A percentile compares a stretch with the other conserved stretches of the same genome.
Conservation (phyloP, 768 basidiomycete genomes). For the Albatrellus ellisii region DNA sequence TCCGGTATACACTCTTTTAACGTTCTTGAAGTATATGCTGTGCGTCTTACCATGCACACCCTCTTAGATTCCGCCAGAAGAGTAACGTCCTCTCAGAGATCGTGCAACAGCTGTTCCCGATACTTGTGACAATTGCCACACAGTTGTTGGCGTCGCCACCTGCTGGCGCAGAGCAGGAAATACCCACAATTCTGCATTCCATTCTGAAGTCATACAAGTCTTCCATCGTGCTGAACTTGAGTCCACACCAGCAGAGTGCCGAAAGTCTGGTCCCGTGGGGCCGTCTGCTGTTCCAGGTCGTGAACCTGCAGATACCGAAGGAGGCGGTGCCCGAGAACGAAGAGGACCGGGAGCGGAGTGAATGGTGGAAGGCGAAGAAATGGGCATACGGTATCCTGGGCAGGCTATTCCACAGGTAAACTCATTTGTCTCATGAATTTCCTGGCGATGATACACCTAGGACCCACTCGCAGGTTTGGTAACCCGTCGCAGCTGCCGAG, state of each 20-base stretch:
- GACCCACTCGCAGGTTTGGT: slow-evolving; percentile 41
- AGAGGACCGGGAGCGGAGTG: slow-evolving; percentile 62
- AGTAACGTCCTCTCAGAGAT: slow-evolving; percentile 45
- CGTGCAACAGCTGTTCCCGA: slow-evolving; percentile 55
- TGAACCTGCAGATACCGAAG: slow-evolving; percentile 57
- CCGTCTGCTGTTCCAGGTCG: slow-evolving; percentile 62
- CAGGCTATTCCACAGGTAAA: slow-evolving; percentile 61
- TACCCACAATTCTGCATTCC: slow-evolving; percentile 73
- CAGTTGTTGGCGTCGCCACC: slow-evolving; percentile 56
- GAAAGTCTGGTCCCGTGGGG: slow-evolving; percentile 85
- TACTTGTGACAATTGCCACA: slow-evolving; percentile 59
- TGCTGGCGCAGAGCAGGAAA: slow-evolving; percentile 46
- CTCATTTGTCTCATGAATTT: neutral
- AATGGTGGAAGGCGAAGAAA: slow-evolving; percentile 92
- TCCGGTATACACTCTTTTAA: slow-evolving; percentile 34
- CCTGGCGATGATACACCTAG: neutral
- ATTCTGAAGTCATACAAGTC: slow-evolving; percentile 83
- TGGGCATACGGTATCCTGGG: slow-evolving; percentile 83
- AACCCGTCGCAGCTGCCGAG: slow-evolving; percentile 79
- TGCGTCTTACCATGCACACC: neutral
- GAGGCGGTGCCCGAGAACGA: slow-evolving; percentile 56
- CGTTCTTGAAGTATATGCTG: neutral
- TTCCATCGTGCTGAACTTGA: slow-evolving; percentile 64
- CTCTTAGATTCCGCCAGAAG: slow-evolving; percentile 52
- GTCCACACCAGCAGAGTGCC: slow-evolving; percentile 56